These are phyloP conservation scores for Curvularia hawaiiensis DNA, from an alignment of 2,329 filamentous ascomycete genomes.

Conservation along the genomic window DNA sequence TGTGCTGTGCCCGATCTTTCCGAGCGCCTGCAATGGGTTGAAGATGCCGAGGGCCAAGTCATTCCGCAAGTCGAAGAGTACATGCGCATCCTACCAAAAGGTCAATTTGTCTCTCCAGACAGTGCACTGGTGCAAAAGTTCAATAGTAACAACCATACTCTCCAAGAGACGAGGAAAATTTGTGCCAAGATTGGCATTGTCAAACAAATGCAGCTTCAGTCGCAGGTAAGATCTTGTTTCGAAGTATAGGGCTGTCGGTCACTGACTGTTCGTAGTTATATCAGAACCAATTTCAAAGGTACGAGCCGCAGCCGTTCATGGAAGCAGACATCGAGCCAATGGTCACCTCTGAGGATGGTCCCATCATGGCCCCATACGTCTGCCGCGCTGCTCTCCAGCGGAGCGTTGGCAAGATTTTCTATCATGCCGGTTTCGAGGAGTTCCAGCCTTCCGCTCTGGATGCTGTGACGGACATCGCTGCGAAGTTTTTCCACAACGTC, in stretches of 20 bases:
- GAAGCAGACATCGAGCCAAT: slow-evolving; percentile 88
- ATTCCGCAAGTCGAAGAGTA: slow-evolving; percentile 88
- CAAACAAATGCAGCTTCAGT: slow-evolving; percentile 99
- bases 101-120: slow-evolving; percentile 75
- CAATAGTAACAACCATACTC: slow-evolving; percentile 88
- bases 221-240: slow-evolving; percentile 67
- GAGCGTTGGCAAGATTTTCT: slow-evolving; percentile 92
- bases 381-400: slow-evolving; percentile 86
- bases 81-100: slow-evolving; percentile 74
- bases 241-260: slow-evolving; percentile 3
- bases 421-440: slow-evolving; percentile 95
- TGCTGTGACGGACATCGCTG: slow-evolving; percentile 84
- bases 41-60: slow-evolving; percentile 86
- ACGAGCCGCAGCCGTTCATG: slow-evolving; percentile 85
- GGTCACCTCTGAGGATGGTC: slow-evolving; percentile 85
- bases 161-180: slow-evolving; percentile 95
- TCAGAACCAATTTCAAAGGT: slow-evolving; percentile 97
- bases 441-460: slow-evolving; percentile 94
- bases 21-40: slow-evolving; percentile 80
- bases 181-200: slow-evolving; percentile 97
- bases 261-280: slow-evolving; percentile 69
- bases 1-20: slow-evolving; percentile 85
- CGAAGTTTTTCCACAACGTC: slow-evolving; percentile 87
- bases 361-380: slow-evolving; percentile 82
- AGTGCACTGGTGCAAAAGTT: slow-evolving; percentile 79